Evolutionary conservation across 2,329 filamentous ascomycete genomes (phyloP).

Genomic region (Aspergillus carbonarius): DNA sequence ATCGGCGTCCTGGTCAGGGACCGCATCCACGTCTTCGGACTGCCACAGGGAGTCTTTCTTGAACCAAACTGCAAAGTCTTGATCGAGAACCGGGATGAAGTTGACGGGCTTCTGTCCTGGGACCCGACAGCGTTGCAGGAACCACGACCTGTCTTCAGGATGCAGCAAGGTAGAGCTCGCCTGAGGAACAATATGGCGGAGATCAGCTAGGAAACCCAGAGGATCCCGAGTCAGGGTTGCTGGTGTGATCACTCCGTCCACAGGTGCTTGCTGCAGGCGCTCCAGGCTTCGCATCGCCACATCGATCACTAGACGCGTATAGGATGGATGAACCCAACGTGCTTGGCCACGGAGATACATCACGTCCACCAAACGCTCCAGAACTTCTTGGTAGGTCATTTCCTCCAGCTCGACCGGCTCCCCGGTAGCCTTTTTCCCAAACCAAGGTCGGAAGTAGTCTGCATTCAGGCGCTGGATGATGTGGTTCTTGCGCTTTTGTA

Average conservation of each 20-base stretch:
- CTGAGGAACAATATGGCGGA: not conserved
- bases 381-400: not conserved
- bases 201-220: not conserved
- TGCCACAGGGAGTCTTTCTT: slow-evolving; percentile 9
- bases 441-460: slow-evolving; percentile 4
- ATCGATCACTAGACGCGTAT: not conserved
- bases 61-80: slow-evolving; percentile 2
- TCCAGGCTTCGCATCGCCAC: not conserved
- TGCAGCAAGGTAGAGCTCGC: not conserved
- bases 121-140: not conserved
- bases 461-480: slow-evolving; percentile 2
- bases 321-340: not conserved
- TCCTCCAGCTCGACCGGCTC: not conserved
- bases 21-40: slow-evolving; percentile 1
- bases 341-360: not conserved
- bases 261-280: not conserved
- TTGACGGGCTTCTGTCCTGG: not conserved
- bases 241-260: not conserved
- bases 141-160: not conserved
- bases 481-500: not conserved
- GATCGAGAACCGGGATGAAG: not conserved
- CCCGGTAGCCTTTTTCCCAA: not conserved
- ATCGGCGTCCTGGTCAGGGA: not conserved
- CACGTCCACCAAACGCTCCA: not conserved
- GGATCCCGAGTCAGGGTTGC: not conserved